Evolutionary conservation across 495 filamentous ascomycete species (phyloP), one percentile per base, ranked within the genome.

Genomic region (Tetracladium setigerum): DNA sequence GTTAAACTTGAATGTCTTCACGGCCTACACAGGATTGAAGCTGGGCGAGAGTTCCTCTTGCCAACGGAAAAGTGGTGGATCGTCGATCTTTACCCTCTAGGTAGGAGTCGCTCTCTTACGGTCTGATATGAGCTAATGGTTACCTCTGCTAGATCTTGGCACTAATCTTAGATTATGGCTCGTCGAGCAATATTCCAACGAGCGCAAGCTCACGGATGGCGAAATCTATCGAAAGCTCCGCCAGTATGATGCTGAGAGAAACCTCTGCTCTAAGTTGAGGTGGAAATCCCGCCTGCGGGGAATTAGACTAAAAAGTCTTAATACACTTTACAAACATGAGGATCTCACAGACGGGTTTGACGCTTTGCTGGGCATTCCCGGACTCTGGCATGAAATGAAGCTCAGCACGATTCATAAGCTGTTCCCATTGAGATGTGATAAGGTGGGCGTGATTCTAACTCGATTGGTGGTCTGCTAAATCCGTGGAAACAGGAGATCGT

Each of bases 141-240:
- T n/a, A n/a, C n/a, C n/a, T n/a, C n/a, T 30, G 19, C 40, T 16
- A 63, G 61, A 62, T 47, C 46, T 58, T 42, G 50, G 55, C 45
- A 13, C 27, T 2, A 48, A 59, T 13, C 52, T 67, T 2, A 38
- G 39, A 38, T 61, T 44, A 5, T 32, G 30, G 18, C 55, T 66
- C 1, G 41, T 57, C 17, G 57, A 70, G 30, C 58, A 69, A 46
- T 70, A 68, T 46, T 44, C 55, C 2, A 68, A 68, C 34, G 52
- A 70, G 50, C 55, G 56, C 38, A 38, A 47, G 31, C 63, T 55
- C 4, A 57, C 17, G n/a, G 58, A 68, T 45, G 55, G 65, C 12
- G 61, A 70, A 33, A 62, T 72, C 17, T 72, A 68, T 47, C 44
- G 57, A 9, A 69, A 70, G 52, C 58, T 68, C 27, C 58, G 61